Conservation (phyloP, 257 asterid species). For the Haberlea rhodopensis region DNA sequence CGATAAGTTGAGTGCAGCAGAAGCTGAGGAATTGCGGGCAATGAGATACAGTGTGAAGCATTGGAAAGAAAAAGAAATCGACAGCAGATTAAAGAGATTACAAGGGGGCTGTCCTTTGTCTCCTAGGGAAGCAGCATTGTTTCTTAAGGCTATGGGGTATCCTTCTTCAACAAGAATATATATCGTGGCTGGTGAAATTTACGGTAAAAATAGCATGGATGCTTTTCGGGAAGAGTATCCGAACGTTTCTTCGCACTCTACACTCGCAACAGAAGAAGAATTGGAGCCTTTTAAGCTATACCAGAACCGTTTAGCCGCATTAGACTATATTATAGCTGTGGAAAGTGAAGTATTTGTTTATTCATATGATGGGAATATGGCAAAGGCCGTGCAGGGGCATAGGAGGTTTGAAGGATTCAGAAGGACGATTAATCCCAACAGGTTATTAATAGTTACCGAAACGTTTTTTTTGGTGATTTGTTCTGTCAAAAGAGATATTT, state of each 20-base stretch:
- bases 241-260: slow-evolving; percentile 50
- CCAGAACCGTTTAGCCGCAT: slow-evolving; percentile 74
- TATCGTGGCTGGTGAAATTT: slow-evolving; percentile 66
- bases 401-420: slow-evolving; percentile 56
- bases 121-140: slow-evolving; percentile 64
- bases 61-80: slow-evolving; percentile 63
- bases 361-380: slow-evolving; percentile 78
- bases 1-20: slow-evolving; percentile 41
- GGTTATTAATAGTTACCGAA: slow-evolving; percentile 28
- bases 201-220: slow-evolving; percentile 53
- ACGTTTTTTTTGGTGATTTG: background rate
- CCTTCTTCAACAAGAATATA: slow-evolving; percentile 47
- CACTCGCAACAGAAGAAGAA: slow-evolving; percentile 49
- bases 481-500: background rate
- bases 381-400: slow-evolving; percentile 75
- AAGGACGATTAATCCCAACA: slow-evolving; percentile 60
- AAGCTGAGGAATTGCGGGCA: slow-evolving; percentile 48
- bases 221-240: slow-evolving; percentile 45
- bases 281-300: slow-evolving; percentile 35
- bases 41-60: slow-evolving; percentile 55
- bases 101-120: slow-evolving; percentile 68
- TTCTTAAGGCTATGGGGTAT: slow-evolving; percentile 70
- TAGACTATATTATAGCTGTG: slow-evolving; percentile 58
- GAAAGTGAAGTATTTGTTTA: slow-evolving; percentile 62
- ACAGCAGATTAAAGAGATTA: slow-evolving; percentile 38